Conservation (phyloP, 2,329 filamentous ascomycete genomes). For the Aspergillus fijiensis region DNA sequence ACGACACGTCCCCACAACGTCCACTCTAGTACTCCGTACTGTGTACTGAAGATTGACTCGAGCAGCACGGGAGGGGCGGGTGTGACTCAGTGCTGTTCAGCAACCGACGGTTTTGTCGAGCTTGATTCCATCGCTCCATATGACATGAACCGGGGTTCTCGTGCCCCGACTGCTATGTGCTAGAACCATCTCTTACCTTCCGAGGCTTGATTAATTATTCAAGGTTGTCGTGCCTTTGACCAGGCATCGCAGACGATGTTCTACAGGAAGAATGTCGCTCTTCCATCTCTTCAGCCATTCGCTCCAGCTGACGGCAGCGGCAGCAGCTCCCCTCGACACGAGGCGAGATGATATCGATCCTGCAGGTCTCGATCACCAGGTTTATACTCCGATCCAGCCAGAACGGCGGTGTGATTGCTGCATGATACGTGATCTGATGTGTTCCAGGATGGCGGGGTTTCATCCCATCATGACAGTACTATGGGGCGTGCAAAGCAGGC, state of each 20-base stretch:
- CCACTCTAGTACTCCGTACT: not conserved
- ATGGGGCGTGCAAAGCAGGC: too few species aligned
- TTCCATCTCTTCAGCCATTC: too few species aligned
- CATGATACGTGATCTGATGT: not conserved
- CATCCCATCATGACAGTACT: too few species aligned
- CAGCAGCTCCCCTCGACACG: too few species aligned
- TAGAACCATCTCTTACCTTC: not conserved
- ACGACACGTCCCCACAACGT: not conserved
- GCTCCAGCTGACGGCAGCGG: too few species aligned
- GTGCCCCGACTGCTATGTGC: not conserved
- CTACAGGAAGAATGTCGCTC: too few species aligned
- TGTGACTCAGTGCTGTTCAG: not conserved
- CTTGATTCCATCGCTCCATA: not conserved
- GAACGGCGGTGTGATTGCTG: slow-evolving; percentile 9
- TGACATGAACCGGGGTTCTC: not conserved
- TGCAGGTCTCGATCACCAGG: too few species aligned
- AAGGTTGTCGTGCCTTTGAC: not conserved
- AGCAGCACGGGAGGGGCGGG: not conserved
- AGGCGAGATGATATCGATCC: too few species aligned
- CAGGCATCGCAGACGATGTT: too few species aligned
- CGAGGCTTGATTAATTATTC: not conserved
- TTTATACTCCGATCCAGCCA: not conserved
- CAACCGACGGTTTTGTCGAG: not conserved
- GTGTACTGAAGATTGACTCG: not conserved
- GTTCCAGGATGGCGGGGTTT: not conserved